A percentile compares a stretch with the other conserved stretches of the same genome.
These are phyloP conservation scores for Lichtheimia corymbifera DNA, from an alignment of 371 early-diverging fungal species.

Conservation along the genomic window DNA sequence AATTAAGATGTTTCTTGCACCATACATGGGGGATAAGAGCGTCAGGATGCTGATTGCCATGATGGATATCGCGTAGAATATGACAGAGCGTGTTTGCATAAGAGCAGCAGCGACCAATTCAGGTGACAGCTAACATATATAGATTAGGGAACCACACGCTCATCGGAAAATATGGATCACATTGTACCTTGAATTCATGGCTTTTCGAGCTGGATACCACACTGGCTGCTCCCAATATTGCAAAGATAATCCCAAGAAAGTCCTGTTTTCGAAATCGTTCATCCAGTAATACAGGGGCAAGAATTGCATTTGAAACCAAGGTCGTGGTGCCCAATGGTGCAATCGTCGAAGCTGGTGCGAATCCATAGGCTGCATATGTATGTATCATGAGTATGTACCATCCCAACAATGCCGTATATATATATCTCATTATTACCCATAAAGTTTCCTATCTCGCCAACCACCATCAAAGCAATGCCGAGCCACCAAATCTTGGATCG, in stretches of 20 bases:
- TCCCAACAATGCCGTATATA: no score
- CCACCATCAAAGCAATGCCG: conserved; percentile 62
- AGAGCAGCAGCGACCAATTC: conserved; percentile 55
- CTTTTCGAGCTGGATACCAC: conserved; percentile 59
- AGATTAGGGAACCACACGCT: background rate
- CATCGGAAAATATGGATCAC: background rate
- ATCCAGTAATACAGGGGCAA: conserved; percentile 65
- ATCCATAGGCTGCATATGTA: conserved; percentile 61
- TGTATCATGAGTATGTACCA: background rate
- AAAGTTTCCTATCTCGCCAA: conserved; percentile 52
- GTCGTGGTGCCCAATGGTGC: conserved; percentile 75
- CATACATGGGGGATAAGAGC: conserved; percentile 44
- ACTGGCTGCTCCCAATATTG: conserved; percentile 63
- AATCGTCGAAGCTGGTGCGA: conserved; percentile 68
- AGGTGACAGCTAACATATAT: conserved; percentile 47
- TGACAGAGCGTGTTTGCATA: conserved; percentile 51
- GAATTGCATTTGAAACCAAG: conserved; percentile 61
- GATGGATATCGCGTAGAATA: conserved; percentile 51
- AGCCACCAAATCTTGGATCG: conserved; percentile 65
- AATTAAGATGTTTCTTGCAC: conserved; percentile 53
- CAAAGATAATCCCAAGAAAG: conserved; percentile 56
- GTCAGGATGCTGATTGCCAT: conserved; percentile 31
- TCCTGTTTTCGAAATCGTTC: conserved; percentile 61
- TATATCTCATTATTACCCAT: no score
- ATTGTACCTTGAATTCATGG: conserved; percentile 46